phyloP scores from a whole-genome alignment of 2,329 filamentous ascomycete species.

The Botryosphaeria dothidea region DNA sequence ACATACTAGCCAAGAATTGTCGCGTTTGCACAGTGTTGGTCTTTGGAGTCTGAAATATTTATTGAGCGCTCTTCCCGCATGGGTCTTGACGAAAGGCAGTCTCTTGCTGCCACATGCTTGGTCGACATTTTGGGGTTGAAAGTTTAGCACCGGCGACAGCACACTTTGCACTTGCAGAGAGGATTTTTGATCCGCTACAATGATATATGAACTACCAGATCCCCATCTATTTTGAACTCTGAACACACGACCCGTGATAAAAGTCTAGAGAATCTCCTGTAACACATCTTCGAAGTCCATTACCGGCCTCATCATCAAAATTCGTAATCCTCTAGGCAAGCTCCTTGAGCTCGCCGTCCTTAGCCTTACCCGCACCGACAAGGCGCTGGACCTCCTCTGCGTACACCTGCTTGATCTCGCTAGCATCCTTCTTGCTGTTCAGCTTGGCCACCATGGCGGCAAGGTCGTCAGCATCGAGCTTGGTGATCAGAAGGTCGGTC shows the following conservation, averaged over 20 bases:
- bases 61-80: no score
- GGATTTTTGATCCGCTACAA: background rate
- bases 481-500: constrained; percentile 82
- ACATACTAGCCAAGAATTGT: no score
- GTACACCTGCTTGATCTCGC: constrained; percentile 85
- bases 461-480: constrained; percentile 89
- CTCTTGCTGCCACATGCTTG: no score
- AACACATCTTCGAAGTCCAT: background rate
- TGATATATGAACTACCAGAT: background rate
- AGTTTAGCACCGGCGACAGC: background rate
- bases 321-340: constrained; percentile 34
- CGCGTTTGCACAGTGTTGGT: no score
- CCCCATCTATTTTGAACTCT: constrained; percentile 6
- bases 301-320: background rate
- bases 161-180: background rate
- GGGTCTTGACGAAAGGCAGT: no score
- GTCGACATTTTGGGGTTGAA: no score
- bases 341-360: constrained; percentile 77
- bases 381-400: constrained; percentile 75
- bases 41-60: no score
- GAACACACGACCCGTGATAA: background rate
- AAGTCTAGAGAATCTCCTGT: background rate
- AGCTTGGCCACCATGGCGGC: constrained; percentile 80
- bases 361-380: constrained; percentile 79
- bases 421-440: constrained; percentile 72